Base-by-base conservation (phyloP, 805 yeast genomes). In the Sungouiella blattae region DNA sequence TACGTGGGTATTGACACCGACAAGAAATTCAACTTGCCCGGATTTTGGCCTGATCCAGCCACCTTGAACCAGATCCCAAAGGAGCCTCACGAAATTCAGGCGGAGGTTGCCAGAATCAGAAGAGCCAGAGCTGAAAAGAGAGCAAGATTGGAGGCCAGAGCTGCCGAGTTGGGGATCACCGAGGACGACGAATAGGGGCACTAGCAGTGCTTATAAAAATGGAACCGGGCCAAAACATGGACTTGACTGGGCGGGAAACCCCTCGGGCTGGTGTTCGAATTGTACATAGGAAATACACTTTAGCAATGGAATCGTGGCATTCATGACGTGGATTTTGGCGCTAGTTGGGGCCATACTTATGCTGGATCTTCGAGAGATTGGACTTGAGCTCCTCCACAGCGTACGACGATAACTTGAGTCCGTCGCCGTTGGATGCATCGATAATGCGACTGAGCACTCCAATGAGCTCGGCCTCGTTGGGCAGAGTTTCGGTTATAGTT, bases 31-130 rank as follows among this genome's bases (percentile, higher is more conserved):
- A 86, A 87, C 54, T 80, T 88, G 31, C 94, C 95, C 6, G 96
- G 96, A 14, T 89, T 87, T 62, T 88, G 96, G 95, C 98, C 98
- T 3, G 97, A 88, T 58, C 96, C 96, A 27, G 83, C 84, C 27
- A 83, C 96, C 2, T 71, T 87, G 47, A 88, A 89, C 57, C 83
- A 86, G 62, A 81, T 89, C 23, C 98, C 98, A 3, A 89, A 88
- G 53, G 96, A 89, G 53, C 88, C 88, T 2, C 85, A 83, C 51
- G 96, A 89, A 55, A 87, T 89, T 40, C 83, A 86, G 56, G 91
- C 93, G 1, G 98, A 89, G 55, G 67, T 89, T 25, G 96, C 95
- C 11, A 77, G 96, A 57, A 82, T 89, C 73, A 78, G 80, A 57
- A 75, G 78, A 46, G 95, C 80, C 36, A 72, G 89, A 41, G 55